A percentile compares a stretch with the other conserved stretches of the same genome.
These are phyloP conservation scores for Colletotrichum zoysiae DNA, from an alignment of 2,329 filamentous ascomycete species.

Conservation along the genomic window DNA sequence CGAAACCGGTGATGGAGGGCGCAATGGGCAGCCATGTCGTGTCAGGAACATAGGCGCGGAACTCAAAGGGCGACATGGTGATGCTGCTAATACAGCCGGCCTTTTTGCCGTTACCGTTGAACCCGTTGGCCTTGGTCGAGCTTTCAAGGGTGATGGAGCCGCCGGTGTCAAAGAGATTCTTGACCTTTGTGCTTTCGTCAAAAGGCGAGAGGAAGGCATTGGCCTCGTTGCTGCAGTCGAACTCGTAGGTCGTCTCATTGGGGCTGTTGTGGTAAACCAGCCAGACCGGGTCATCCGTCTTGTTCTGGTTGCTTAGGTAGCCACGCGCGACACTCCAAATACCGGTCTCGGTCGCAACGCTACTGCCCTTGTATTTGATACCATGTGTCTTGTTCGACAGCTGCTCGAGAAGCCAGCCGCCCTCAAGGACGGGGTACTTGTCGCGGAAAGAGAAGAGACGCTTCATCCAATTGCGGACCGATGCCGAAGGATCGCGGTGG, in stretches of 20 bases:
- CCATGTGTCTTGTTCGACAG: conserved; percentile 68
- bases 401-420: conserved; percentile 67
- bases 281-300: conserved; percentile 63
- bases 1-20: conserved; percentile 71
- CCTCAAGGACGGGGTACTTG: conserved; percentile 69
- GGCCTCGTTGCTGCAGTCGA: conserved; percentile 64
- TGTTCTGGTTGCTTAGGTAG: conserved; percentile 65
- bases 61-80: conserved; percentile 67
- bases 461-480: conserved; percentile 71
- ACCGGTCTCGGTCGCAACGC: conserved; percentile 66
- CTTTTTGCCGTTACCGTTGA: conserved; percentile 58
- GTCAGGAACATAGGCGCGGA: conserved; percentile 69
- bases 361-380: conserved; percentile 64
- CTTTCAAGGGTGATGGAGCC: conserved; percentile 65
- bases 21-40: conserved; percentile 42
- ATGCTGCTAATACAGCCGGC: conserved; percentile 69
- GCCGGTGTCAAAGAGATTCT: conserved; percentile 73
- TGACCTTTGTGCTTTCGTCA: conserved; percentile 65
- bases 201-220: conserved; percentile 69
- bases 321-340: conserved; percentile 72
- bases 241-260: conserved; percentile 64
- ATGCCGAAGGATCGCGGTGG: conserved; percentile 72
- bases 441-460: conserved; percentile 71
- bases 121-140: conserved; percentile 59
- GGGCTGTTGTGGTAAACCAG: conserved; percentile 64